Evolutionary conservation across 2,329 filamentous ascomycete species (phyloP), one percentile per base, ranked within the genome.

Genomic region (Scytalidium lignicola): DNA sequence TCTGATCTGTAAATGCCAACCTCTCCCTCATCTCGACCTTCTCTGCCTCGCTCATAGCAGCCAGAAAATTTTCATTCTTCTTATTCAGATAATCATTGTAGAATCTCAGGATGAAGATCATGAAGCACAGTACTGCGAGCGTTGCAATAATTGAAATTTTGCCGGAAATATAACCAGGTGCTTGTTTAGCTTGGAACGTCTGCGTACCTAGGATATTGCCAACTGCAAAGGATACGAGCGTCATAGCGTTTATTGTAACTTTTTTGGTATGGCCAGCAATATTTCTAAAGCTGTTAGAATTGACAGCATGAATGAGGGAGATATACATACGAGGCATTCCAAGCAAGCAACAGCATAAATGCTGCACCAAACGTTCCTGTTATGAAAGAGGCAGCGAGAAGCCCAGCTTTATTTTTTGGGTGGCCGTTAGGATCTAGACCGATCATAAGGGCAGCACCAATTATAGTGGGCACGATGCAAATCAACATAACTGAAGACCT

Each of bases 211-310:
- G 59, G 46, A 74, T 71, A 53, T 73, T 73, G 2, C 68, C 70
- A 7, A 70, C 58, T 29, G 65, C 67, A 56, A 71, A 74, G 2
- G 65, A 60, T 47, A 74, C 65, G 5, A 72, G 57, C 12, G 69
- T 61, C 40, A 73, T 56, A 1, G 69, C 70, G 44, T 72, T 73
- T 51, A 70, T 63, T 13, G 69, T 70, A 39, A 72, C 66, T 51
- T 74, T 73, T 60, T 74, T 74, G 5, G 70, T 70, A 47, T 74
- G 68, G 0, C 72, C 71, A 4, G 66, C 68, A 5, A 69, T 64
- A 48, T 74, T 58, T 3, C 48, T 50, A 18, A 61, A 67, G 41
- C 68, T 68, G 10, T 69, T 71, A 37, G 28, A 28, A 32, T 20
- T 2, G 6, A 10, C 15, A 37, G 10, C 32, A 5, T 37, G 15